Evolutionary conservation across 2,329 filamentous ascomycete species (phyloP), one percentile per base, ranked within the genome.

Genomic region (Gremmenia infestans): DNA sequence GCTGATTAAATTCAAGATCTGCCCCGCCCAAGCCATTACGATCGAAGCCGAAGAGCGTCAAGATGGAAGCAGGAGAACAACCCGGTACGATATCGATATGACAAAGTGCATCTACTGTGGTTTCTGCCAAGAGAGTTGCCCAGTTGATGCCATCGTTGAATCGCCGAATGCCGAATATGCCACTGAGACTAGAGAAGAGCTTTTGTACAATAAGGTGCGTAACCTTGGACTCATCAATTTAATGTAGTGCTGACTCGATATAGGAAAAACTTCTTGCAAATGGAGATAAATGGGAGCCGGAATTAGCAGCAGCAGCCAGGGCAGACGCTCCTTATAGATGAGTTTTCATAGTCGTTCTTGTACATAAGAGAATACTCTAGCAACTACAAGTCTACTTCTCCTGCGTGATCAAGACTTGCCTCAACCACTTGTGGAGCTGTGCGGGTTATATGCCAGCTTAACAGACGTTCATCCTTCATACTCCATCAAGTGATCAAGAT

Each of bases 21-120:
- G 94, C 82, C 94, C 94, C 43, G 94, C 94, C 55, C 90, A 96
- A 77, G 94, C 94, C 70, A 99, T 99, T 74, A 99, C 94, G 52
- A 99, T 99, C 68, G 94, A 99, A 78, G 94, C 94, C 55, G 94
- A 99, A 75, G 94, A 99, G 81, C 91, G 94, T 72, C 90, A 89
- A 70, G 94, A 99, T 70, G 94, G 94, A 62, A 95, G 90, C 70
- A 86, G 94, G 75, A 86, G 94, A 72, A 99, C 94, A 51, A 97
- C 93, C 58, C 86, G 93, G 72, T 99, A 99, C 78, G 94, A 99
- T 73, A 97, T 99, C 72, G 94, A 99, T 77, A 99, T 99, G 94
- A 97, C 94, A 70, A 99, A 99, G 82, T 99, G 94, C 79, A 99
- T 99, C 76, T 99, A 97, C 85, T 97, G 94, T 74, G 94, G 94